Evolutionary conservation across 225 moss, liverwort and hornwort genomes (phyloP).

Genomic region (Bryoerythrophyllum caledonicum): DNA sequence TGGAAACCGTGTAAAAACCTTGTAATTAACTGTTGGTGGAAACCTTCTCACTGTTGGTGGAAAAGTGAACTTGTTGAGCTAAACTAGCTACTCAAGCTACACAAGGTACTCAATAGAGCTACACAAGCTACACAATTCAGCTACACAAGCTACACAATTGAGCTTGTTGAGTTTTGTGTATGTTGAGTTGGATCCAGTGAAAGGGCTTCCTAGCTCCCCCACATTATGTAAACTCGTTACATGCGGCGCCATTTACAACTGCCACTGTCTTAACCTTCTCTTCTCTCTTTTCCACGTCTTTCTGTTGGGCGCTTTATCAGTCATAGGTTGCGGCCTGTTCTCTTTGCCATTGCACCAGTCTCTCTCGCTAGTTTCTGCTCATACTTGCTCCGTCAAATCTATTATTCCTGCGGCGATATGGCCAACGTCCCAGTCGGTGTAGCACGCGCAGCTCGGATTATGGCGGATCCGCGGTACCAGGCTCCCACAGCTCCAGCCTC

Average conservation of each 20-base stretch:
- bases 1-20: no score
- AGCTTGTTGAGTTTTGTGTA: background rate
- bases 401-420: background rate
- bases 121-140: no score
- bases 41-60: no score
- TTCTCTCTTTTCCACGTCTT: background rate
- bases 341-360: background rate
- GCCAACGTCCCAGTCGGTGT: background rate
- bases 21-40: no score
- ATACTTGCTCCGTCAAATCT: background rate
- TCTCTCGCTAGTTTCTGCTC: background rate
- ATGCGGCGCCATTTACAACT: background rate
- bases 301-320: background rate
- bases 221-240: background rate
- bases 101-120: no score
- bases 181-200: background rate
- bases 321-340: background rate
- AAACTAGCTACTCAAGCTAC: no score
- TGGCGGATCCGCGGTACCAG: background rate
- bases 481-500: background rate
- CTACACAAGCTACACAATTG: background rate
- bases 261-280: background rate
- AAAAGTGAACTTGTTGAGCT: no score
- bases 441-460: background rate
- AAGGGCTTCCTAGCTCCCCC: background rate